These are phyloP conservation scores for Ogataea philodendri DNA, from an alignment of 805 yeast species.

Conservation along the genomic window DNA sequence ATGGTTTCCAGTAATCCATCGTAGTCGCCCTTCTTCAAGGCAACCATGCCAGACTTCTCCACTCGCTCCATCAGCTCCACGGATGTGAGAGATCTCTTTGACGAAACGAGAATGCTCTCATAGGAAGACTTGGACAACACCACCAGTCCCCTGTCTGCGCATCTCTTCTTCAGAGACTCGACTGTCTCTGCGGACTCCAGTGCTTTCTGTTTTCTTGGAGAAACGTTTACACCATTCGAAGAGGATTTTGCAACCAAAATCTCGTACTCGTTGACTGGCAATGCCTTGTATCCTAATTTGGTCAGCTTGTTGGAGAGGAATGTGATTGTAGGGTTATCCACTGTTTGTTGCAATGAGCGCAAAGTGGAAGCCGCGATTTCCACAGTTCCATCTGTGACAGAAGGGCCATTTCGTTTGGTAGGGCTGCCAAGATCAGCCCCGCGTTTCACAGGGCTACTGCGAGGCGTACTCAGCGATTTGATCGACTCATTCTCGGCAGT, in stretches of 20 bases:
- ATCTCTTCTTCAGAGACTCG: conserved; percentile 26
- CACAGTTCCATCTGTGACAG: conserved; percentile 37
- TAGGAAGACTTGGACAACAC: conserved; percentile 28
- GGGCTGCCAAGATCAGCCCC: conserved; percentile 4
- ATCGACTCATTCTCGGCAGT: conserved; percentile 2
- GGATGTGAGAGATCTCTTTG: conserved; percentile 27
- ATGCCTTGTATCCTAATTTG: conserved; percentile 27
- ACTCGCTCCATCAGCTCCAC: conserved; percentile 29
- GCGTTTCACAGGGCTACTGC: conserved; percentile 4
- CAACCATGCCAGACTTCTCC: conserved; percentile 26
- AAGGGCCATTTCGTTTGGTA: conserved; percentile 3
- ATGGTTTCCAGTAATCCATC: conserved; percentile 20
- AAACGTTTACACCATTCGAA: conserved; percentile 9
- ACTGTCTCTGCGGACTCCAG: conserved; percentile 23
- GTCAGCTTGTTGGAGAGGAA: conserved; percentile 23
- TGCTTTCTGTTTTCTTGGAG: conserved; percentile 17
- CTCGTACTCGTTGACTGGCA: conserved; percentile 25
- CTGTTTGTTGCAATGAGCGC: conserved; percentile 20
- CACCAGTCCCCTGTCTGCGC: conserved; percentile 27
- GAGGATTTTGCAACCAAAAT: conserved; percentile 13
- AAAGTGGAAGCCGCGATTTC: conserved; percentile 34
- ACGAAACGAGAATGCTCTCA: conserved; percentile 29
- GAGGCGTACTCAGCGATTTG: conserved; percentile 4
- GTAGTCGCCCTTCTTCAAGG: conserved; percentile 21
- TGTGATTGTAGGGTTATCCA: conserved; percentile 30